Base-by-base conservation (phyloP, 2,329 filamentous ascomycete species). In the Diaporthe sp. region DNA sequence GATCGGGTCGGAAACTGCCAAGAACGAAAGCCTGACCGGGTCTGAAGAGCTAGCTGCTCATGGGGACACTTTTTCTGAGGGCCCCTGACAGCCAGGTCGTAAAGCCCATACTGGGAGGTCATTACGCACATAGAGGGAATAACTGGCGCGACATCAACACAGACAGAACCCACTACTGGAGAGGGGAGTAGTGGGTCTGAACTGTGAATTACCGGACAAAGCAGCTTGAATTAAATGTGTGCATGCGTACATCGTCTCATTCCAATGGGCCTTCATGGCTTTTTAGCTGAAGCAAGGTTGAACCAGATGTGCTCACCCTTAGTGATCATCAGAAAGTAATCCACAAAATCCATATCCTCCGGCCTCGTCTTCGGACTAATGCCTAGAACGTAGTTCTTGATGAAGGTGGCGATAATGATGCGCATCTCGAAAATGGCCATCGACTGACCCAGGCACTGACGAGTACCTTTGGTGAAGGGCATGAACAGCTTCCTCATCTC, bases 381-480 rank as follows among this genome's bases (percentile, higher is more conserved):
- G 9, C 37, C n/a, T 19, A 62, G 37, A 15, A 62, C 13, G n/a
- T 62, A 62, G 37, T 61, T 61, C 34, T 42, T 61, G 37, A 61
- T 17, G 34, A 61, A 42, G 10, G 58, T 61, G 34, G 58, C 58
- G 22, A 42, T 25, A 25, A 61, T 61, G 58, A 61, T 61, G 37
- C 58, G 58, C 58, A 61, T 42, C 22, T 61, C 37, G 37, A 61
- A 61, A 13, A 42, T 61, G 58, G 58, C 58, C 58, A 61, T 61
- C 34, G 58, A 42, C 34, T 61, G 58, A 25, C 58, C 58, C 58
- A 61, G 22, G 34, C 58, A 61, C 17, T 61, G 58, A 42, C 58
- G 58, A 42, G 58, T 61, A 42, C 58, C 58, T 61, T 61, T 61
- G 58, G 58, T 61, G 13, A 61, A 61, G 37, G 58, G 58, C 58